Evolutionary conservation across 2,329 filamentous ascomycete genomes (phyloP).

Genomic region (Arachnomyces sp.): DNA sequence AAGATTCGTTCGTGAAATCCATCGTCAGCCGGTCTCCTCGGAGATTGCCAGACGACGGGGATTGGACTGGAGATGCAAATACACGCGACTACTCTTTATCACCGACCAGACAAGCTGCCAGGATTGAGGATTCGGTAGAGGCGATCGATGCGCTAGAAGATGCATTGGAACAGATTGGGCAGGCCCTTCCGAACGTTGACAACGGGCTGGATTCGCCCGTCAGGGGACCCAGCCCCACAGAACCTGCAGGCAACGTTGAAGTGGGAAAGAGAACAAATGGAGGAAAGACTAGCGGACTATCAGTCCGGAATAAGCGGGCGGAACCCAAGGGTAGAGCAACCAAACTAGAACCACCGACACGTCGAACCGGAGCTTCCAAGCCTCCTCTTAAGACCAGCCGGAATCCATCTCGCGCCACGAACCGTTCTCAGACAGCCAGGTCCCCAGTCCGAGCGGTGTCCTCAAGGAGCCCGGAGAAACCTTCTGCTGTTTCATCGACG

Average conservation of each 20-base stretch:
- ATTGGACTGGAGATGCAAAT: not conserved
- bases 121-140: constrained; percentile 41
- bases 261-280: too few species aligned
- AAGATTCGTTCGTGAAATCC: constrained; percentile 23
- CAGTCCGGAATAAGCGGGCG: too few species aligned
- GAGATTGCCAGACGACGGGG: constrained; percentile 9
- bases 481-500: constrained; percentile 8
- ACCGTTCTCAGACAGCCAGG: constrained; percentile 8
- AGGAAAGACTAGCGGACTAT: too few species aligned
- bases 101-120: constrained; percentile 11
- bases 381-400: constrained; percentile 12
- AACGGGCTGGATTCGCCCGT: constrained; percentile 19
- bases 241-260: too few species aligned
- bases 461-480: constrained; percentile 12
- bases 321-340: too few species aligned
- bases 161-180: constrained; percentile 41
- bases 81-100: constrained; percentile 16
- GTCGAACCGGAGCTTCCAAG: not conserved
- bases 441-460: constrained; percentile 5
- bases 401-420: constrained; percentile 9
- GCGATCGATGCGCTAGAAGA: constrained; percentile 47
- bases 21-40: constrained; percentile 20
- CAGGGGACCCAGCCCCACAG: constrained; percentile 2
- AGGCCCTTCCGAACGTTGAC: constrained; percentile 25
- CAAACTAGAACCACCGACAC: too few species aligned